Evolutionary conservation across 2,329 filamentous ascomycete species (phyloP).

Genomic region (Aspergillus hiratsukae): DNA sequence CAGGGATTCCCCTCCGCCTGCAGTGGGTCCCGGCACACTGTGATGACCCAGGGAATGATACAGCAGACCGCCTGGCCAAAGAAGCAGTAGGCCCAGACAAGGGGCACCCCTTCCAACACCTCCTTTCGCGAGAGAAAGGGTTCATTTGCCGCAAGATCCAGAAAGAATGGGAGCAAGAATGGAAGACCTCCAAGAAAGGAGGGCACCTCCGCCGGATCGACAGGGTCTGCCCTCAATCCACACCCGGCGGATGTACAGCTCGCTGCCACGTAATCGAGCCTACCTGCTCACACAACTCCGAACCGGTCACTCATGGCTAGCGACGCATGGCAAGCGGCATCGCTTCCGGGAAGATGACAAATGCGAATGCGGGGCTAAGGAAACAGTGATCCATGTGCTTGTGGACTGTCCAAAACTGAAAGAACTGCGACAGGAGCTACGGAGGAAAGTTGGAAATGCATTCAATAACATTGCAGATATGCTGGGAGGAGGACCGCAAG

Average conservation of each 20-base stretch:
- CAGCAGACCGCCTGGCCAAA: no score
- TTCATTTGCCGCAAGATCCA: conserved; percentile 2
- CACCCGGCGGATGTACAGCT: conserved; percentile 10
- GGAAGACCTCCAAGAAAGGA: conserved; percentile 11
- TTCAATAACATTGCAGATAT: conserved; percentile 20
- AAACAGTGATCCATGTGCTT: conserved; percentile 18
- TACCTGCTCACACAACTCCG: conserved; percentile 18
- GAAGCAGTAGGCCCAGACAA: no score
- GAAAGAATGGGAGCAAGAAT: conserved; percentile 7
- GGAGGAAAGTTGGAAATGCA: conserved; percentile 13
- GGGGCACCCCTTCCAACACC: no score
- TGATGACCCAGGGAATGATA: no score
- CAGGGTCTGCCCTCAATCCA: conserved; percentile 2
- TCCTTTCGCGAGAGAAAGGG: no score
- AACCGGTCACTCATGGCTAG: conserved; percentile 19
- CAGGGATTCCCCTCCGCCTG: no score
- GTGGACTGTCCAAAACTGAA: conserved; percentile 15
- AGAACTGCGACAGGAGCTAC: conserved; percentile 1
- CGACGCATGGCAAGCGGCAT: conserved; percentile 8
- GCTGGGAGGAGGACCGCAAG: conserved; percentile 18
- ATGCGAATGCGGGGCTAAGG: conserved; percentile 16
- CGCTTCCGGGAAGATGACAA: conserved; percentile 6
- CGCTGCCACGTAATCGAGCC: conserved; percentile 12
- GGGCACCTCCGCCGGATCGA: conserved; percentile 9
- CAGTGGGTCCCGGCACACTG: no score